Evolutionary conservation across 306 rosid genomes (phyloP).

Genomic region (Quercus bicolor): DNA sequence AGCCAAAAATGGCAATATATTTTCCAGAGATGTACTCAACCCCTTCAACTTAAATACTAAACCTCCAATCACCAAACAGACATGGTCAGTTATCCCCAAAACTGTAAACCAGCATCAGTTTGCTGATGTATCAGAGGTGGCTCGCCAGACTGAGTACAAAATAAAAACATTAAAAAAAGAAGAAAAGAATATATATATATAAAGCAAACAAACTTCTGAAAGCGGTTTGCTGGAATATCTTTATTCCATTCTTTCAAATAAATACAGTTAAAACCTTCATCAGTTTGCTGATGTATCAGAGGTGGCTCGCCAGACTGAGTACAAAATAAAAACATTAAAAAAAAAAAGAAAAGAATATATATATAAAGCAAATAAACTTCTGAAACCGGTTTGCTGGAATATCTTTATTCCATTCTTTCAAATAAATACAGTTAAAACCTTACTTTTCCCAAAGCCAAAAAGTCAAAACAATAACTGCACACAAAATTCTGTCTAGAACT

Average conservation of each 20-base stretch:
- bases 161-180: background rate
- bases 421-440: conserved; percentile 7
- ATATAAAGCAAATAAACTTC: background rate
- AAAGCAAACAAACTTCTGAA: background rate
- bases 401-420: background rate
- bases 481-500: background rate
- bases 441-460: background rate
- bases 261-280: conserved; percentile 5
- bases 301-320: background rate
- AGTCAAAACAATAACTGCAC: conserved; percentile 1
- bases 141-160: background rate
- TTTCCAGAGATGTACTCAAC: background rate
- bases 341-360: too few relatives aligned
- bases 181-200: too few relatives aligned
- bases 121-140: background rate
- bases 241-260: background rate
- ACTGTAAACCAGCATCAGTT: background rate
- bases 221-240: background rate
- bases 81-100: background rate
- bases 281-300: background rate
- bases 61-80: background rate
- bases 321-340: background rate
- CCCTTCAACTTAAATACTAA: background rate
- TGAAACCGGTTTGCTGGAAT: background rate
- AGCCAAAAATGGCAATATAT: too few relatives aligned